A percentile compares a stretch with the other conserved stretches of the same genome.
phyloP scores from a whole-genome alignment of 371 early-diverging fungal genomes.

The Entomophthora muscae region DNA sequence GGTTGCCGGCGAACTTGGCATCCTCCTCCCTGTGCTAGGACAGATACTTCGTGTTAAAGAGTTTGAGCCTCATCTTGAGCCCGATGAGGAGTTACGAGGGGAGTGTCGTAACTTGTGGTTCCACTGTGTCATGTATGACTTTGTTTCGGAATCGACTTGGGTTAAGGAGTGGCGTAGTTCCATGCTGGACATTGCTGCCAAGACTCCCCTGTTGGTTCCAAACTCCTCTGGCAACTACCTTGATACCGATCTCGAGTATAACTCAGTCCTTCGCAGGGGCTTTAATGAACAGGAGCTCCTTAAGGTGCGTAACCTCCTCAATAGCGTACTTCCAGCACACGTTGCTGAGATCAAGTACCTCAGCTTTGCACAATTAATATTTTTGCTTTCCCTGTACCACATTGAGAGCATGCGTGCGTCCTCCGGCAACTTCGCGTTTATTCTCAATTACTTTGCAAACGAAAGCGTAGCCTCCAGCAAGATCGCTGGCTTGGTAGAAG shows the following conservation, averaged over 20 bases:
- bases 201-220: constrained; percentile 69
- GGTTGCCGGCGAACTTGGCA: constrained; percentile 37
- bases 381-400: constrained; percentile 66
- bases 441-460: constrained; percentile 70
- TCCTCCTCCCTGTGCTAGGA: constrained; percentile 41
- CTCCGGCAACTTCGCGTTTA: constrained; percentile 43
- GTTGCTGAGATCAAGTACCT: constrained; percentile 40
- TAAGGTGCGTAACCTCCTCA: constrained; percentile 15
- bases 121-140: constrained; percentile 58
- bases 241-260: constrained; percentile 77
- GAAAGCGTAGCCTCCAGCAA: constrained; percentile 55
- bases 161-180: constrained; percentile 53
- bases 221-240: constrained; percentile 51
- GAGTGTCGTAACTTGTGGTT: constrained; percentile 84
- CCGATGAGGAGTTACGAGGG: constrained; percentile 39
- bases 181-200: constrained; percentile 52
- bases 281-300: constrained; percentile 32
- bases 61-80: constrained; percentile 35
- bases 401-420: constrained; percentile 64
- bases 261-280: constrained; percentile 57
- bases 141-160: constrained; percentile 56
- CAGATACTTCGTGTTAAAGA: constrained; percentile 35
- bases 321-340: constrained; percentile 24
- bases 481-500: constrained; percentile 48
- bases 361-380: constrained; percentile 55